Evolutionary conservation across 2,329 filamentous ascomycete genomes (phyloP).

Genomic region (Pseudogymnoascus sp.): DNA sequence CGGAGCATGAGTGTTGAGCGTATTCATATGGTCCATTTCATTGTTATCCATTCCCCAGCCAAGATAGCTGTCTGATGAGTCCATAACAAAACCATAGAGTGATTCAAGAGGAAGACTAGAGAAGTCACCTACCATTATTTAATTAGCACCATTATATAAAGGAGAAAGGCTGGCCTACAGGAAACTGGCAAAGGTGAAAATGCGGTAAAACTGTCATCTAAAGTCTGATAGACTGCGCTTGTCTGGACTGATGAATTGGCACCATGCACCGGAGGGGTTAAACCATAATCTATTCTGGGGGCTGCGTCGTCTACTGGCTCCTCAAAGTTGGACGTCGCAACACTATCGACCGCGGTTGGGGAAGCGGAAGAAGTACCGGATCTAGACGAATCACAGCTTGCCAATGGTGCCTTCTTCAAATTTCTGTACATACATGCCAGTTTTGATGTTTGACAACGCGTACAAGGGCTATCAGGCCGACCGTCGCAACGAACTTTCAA

Average conservation of each 20-base stretch:
- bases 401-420: not conserved
- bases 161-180: not conserved
- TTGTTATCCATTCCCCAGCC: slow-evolving; percentile 13
- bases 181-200: not conserved
- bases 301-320: not conserved
- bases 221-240: not conserved
- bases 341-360: not conserved
- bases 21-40: slow-evolving; percentile 11
- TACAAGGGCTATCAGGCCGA: slow-evolving; percentile 10
- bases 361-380: not conserved
- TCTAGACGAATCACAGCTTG: not conserved
- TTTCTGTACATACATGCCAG: slow-evolving; percentile 10
- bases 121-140: slow-evolving; percentile 10
- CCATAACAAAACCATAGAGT: slow-evolving; percentile 14
- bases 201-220: not conserved
- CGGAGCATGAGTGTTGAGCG: slow-evolving; percentile 11
- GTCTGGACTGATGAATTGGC: not conserved
- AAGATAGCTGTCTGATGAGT: slow-evolving; percentile 13
- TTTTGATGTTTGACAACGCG: slow-evolving; percentile 10
- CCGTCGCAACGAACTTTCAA: slow-evolving; percentile 14
- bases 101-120: slow-evolving; percentile 10
- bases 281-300: not conserved
- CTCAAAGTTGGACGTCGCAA: not conserved
- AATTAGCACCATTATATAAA: not conserved
- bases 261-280: not conserved